Percentiles rank a stretch among this genome's conserved stretches.
phyloP scores from a whole-genome alignment of 1,284 basidiomycete species.

The Ustilago crameri region DNA sequence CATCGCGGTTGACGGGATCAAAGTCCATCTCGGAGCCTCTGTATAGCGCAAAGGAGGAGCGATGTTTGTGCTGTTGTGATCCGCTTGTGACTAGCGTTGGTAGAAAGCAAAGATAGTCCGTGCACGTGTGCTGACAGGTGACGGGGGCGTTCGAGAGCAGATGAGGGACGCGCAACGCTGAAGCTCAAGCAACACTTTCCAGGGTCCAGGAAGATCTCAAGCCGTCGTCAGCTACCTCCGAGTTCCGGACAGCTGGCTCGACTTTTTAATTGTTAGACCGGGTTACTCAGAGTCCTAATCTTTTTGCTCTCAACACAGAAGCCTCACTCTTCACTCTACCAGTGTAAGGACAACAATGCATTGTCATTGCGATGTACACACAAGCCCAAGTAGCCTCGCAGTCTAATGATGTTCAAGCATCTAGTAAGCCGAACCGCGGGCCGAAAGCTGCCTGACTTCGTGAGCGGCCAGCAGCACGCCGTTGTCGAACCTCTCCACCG shows the following conservation, averaged over 20 bases:
- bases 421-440: conserved; percentile 55
- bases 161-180: conserved; percentile 12
- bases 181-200: conserved; percentile 6
- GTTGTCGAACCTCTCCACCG: conserved; percentile 41
- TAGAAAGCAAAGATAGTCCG: neutral
- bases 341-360: too few relatives aligned
- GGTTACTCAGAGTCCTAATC: too few relatives aligned
- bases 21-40: conserved; percentile 45
- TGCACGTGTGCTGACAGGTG: neutral
- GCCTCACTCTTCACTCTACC: too few relatives aligned
- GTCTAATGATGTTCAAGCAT: too few relatives aligned
- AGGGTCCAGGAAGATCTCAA: conserved; percentile 21
- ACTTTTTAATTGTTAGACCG: neutral
- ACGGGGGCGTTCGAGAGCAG: too few relatives aligned
- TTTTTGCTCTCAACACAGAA: too few relatives aligned
- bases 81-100: too few relatives aligned
- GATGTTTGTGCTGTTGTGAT: conserved; percentile 1
- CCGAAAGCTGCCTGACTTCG: conserved; percentile 59
- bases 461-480: conserved; percentile 49
- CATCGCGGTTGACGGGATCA: conserved; percentile 36
- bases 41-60: neutral
- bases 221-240: conserved; percentile 16
- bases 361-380: too few relatives aligned
- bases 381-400: too few relatives aligned
- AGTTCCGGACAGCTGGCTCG: neutral